Percentiles rank a stretch among this genome's conserved stretches.
Evolutionary conservation across 129 eudicot species (phyloP).

Genomic region (Chrysanthemum lavandulifolium): DNA sequence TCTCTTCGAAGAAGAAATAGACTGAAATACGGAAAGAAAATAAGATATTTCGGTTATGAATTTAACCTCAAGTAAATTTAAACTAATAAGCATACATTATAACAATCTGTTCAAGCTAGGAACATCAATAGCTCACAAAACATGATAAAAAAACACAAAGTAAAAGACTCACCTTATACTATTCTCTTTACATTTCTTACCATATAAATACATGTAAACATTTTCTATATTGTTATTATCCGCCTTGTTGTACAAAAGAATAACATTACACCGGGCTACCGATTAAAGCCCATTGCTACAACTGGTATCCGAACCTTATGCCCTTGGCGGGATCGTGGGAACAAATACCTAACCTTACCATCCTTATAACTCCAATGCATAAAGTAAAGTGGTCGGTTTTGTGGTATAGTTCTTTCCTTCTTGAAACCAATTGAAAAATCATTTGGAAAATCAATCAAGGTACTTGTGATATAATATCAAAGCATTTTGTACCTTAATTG

Average conservation of each 20-base stretch:
- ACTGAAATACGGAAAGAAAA: too few relatives aligned
- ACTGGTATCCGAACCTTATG: constrained; percentile 92
- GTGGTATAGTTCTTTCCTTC: too few relatives aligned
- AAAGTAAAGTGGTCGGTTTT: too few relatives aligned
- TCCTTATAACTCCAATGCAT: too few relatives aligned
- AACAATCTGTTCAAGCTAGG: constrained; percentile 23
- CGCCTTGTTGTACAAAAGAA: constrained; percentile 57
- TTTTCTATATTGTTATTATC: constrained; percentile 32
- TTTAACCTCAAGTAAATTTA: not conserved
- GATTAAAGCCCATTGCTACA: constrained; percentile 80
- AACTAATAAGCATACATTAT: not conserved
- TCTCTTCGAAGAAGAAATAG: too few relatives aligned
- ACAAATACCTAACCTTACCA: too few relatives aligned
- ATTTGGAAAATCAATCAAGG: too few relatives aligned
- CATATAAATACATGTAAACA: constrained; percentile 31
- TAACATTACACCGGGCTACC: constrained; percentile 45
- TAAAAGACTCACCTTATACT: constrained; percentile 11
- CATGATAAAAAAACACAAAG: constrained; percentile 1
- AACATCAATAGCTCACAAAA: constrained; percentile 17
- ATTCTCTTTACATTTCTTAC: constrained; percentile 26
- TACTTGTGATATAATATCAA: too few relatives aligned
- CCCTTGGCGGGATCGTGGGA: too few relatives aligned
- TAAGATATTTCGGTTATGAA: too few relatives aligned
- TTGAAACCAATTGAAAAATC: too few relatives aligned
- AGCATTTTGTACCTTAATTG: too few relatives aligned